Conservation (phyloP, 345 rosid genomes). For the Murraya paniculata region DNA sequence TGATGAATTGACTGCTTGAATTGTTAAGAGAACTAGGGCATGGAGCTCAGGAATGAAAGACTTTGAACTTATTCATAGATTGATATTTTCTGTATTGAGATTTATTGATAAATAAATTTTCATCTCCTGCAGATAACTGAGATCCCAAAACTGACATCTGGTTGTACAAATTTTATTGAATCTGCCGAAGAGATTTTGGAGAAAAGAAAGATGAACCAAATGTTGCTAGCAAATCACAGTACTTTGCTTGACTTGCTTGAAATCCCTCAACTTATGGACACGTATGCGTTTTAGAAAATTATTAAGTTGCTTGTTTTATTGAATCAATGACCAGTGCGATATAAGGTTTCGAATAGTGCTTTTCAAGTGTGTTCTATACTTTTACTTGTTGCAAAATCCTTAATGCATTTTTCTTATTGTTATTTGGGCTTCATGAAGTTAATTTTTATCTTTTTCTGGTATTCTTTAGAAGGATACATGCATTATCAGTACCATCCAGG, state of each 20-base stretch:
- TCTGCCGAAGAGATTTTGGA: conserved; percentile 87
- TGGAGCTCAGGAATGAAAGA: background rate
- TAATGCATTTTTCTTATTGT: background rate
- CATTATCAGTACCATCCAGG: background rate
- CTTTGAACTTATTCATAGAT: background rate
- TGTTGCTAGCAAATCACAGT: conserved; percentile 79
- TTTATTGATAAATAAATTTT: background rate
- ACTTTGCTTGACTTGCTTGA: conserved; percentile 97
- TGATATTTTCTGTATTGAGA: background rate
- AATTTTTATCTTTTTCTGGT: background rate
- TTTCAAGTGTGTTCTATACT: background rate
- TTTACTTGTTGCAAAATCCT: background rate
- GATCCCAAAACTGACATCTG: conserved; percentile 75
- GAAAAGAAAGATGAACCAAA: conserved; percentile 94
- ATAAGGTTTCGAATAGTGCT: background rate
- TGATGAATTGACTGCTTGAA: background rate
- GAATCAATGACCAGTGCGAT: background rate
- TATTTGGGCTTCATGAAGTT: background rate
- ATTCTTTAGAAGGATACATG: background rate
- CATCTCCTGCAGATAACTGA: conserved; percentile 57
- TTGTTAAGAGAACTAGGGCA: background rate
- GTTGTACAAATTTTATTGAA: conserved; percentile 85
- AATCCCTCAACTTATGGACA: conserved; percentile 99
- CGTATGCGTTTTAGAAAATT: conserved; percentile 50
- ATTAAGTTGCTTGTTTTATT: conserved; percentile 3